phyloP scores from a whole-genome alignment of 305 asterid species.

The Andrographis paniculata region DNA sequence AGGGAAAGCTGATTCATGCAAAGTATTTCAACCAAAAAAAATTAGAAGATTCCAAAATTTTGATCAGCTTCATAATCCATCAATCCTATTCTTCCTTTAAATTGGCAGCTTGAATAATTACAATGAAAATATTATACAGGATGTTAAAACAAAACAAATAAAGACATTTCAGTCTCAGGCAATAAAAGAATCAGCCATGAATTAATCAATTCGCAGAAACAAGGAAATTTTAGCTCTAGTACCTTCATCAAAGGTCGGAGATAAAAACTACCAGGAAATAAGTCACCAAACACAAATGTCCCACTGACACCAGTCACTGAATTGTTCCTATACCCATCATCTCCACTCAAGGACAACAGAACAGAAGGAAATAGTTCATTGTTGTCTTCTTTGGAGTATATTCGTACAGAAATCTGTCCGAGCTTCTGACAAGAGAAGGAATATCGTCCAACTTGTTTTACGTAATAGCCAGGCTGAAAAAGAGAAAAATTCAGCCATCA shows the following conservation, averaged over 20 bases:
- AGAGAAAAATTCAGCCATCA: conserved; percentile 24
- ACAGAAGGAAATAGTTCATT: conserved; percentile 78
- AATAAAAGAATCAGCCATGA: not conserved
- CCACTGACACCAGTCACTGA: conserved; percentile 85
- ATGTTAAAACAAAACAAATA: not conserved
- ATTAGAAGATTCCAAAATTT: conserved; percentile 5
- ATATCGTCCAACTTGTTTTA: conserved; percentile 57
- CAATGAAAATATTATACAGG: not conserved
- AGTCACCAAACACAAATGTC: conserved; percentile 54
- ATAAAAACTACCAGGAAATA: conserved; percentile 94
- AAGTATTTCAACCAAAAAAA: not conserved
- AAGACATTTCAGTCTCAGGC: too few species aligned
- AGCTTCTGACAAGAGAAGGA: conserved; percentile 92
- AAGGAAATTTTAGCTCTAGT: conserved; percentile 11
- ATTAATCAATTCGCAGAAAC: not conserved
- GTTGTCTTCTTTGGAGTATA: conserved; percentile 58
- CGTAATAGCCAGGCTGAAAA: conserved; percentile 85
- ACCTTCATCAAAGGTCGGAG: conserved; percentile 97
- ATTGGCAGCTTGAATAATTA: not conserved
- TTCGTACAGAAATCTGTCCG: conserved; percentile 63
- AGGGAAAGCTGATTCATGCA: conserved; percentile 2
- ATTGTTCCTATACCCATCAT: conserved; percentile 96
- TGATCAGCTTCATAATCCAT: conserved; percentile 10
- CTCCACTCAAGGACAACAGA: conserved; percentile 94
- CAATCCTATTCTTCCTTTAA: conserved; percentile 3